A percentile compares a stretch with the other conserved stretches of the same genome.
Conservation (phyloP, 345 rosid genomes). For the Eucalyptus coolabah region DNA sequence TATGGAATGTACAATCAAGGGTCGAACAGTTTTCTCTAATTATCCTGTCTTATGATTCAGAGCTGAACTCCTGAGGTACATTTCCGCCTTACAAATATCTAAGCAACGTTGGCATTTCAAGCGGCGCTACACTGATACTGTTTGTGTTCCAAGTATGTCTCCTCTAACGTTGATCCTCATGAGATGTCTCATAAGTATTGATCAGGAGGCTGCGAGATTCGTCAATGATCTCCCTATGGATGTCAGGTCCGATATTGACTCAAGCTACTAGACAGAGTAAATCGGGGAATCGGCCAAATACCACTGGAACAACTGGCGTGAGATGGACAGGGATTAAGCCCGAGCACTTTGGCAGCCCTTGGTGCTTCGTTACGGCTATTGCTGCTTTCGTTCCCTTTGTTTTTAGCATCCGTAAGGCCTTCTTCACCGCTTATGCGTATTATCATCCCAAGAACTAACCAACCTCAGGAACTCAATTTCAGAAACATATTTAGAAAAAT, state of each 20-base stretch:
- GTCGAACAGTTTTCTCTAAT: neutral
- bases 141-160: neutral
- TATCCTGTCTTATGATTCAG: no score
- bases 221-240: neutral
- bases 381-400: neutral
- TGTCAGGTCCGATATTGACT: neutral
- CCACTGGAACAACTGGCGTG: neutral
- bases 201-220: neutral
- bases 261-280: neutral
- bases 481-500: neutral
- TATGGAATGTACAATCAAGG: accelerated
- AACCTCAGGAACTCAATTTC: neutral
- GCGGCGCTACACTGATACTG: neutral
- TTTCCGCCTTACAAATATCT: no score
- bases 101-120: neutral
- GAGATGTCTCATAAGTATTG: no score
- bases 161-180: neutral
- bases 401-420: neutral
- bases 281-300: neutral
- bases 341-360: neutral
- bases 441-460: neutral
- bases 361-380: neutral
- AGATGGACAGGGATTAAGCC: neutral
- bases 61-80: no score
- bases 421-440: neutral